phyloP scores from a whole-genome alignment of 805 yeast genomes.

The Brettanomyces naardenensis region DNA sequence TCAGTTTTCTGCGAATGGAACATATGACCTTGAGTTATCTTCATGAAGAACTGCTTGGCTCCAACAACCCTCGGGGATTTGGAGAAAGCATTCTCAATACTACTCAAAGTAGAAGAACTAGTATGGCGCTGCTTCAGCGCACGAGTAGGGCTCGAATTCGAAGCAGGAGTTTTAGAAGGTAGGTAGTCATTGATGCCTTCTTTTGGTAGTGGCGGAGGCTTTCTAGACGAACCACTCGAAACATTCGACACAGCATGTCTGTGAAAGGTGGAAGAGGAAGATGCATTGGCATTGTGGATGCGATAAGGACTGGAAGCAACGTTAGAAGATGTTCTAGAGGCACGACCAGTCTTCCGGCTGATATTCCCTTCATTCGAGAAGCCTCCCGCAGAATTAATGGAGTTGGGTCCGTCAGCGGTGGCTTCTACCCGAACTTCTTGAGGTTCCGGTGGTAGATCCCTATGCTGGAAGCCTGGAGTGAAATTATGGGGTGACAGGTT shows the following conservation, averaged over 20 bases:
- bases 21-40: conserved; percentile 3
- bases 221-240: background rate
- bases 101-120: conserved; percentile 15
- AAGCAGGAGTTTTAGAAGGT: background rate
- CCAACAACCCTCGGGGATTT: conserved; percentile 15
- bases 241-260: background rate
- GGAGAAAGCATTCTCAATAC: conserved; percentile 15
- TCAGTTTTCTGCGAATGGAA: background rate
- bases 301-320: background rate
- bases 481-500: background rate
- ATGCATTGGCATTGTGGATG: background rate
- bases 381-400: background rate
- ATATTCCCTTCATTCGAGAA: background rate
- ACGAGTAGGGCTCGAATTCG: background rate
- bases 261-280: background rate
- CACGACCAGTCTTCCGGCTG: background rate
- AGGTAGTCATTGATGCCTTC: background rate
- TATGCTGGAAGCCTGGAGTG: background rate
- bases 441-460: no score
- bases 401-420: background rate
- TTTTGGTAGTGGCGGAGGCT: conserved; percentile 1
- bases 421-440: no score
- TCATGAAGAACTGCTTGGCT: conserved; percentile 16
- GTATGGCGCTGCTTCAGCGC: background rate
- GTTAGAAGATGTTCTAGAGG: background rate